A percentile compares a stretch with the other conserved stretches of the same genome.
Conservation (phyloP, 768 basidiomycete genomes). For the Heimioporus sp. region DNA sequence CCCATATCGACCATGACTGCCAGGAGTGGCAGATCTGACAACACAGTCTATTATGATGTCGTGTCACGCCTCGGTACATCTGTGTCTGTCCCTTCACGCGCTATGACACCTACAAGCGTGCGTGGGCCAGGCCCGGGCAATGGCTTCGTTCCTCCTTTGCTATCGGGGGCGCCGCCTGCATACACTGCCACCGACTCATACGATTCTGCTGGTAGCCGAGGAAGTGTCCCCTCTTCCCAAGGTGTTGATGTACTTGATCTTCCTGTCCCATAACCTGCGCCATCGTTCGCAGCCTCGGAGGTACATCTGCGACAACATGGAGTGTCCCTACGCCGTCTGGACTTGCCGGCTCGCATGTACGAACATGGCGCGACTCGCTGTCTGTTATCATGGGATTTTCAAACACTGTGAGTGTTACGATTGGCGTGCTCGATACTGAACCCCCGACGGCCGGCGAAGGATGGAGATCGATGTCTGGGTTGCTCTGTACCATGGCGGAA, state of each 20-base stretch:
- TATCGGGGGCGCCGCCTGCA: constrained; percentile 28
- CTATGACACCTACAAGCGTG: constrained; percentile 42
- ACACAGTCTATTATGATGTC: constrained; percentile 65
- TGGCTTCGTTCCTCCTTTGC: constrained; percentile 15
- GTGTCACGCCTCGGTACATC: constrained; percentile 46
- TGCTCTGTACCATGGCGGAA: constrained; percentile 16
- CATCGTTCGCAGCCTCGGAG: constrained; percentile 47
- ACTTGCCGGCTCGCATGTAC: constrained; percentile 29
- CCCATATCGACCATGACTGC: constrained; percentile 60
- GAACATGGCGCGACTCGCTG: constrained; percentile 35
- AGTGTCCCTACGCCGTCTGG: constrained; percentile 36
- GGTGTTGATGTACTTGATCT: constrained; percentile 50
- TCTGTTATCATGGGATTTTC: constrained; percentile 32
- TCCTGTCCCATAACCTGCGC: constrained; percentile 56
- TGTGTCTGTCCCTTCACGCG: constrained; percentile 39
- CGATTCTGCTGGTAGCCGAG: constrained; percentile 22
- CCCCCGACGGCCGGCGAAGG: constrained; percentile 60
- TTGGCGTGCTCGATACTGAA: constrained; percentile 67
- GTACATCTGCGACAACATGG: constrained; percentile 25
- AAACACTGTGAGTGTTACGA: constrained; percentile 35
- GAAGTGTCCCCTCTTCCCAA: constrained; percentile 25
- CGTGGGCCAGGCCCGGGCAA: constrained; percentile 15
- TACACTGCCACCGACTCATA: constrained; percentile 32
- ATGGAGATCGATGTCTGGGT: constrained; percentile 54
- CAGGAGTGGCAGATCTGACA: constrained; percentile 50